A percentile compares a stretch with the other conserved stretches of the same genome.
Conservation (phyloP, 331 rosid species). For the Pyrus hybrid region DNA sequence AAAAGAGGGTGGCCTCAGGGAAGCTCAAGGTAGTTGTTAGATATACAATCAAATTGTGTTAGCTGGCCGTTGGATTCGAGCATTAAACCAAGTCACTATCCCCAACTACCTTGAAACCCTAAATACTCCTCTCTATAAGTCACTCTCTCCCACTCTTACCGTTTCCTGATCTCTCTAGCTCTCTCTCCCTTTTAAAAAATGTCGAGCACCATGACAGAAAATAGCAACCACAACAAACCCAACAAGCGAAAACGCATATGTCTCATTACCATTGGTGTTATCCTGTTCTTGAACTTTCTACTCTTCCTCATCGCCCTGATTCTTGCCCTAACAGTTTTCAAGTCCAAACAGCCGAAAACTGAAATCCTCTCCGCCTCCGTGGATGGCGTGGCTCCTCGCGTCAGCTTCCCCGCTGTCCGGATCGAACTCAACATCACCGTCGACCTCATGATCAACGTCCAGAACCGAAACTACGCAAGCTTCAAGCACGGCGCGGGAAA, state of each 20-base stretch:
- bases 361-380: constrained; percentile 31
- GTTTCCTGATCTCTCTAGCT: not conserved
- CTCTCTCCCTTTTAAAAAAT: not conserved
- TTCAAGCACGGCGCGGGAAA: constrained; percentile 46
- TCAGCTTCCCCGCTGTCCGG: constrained; percentile 35
- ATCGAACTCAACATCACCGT: constrained; percentile 44
- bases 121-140: not conserved
- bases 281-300: constrained; percentile 14
- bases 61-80: not conserved
- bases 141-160: not conserved
- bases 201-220: not conserved
- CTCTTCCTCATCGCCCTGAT: constrained; percentile 22
- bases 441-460: constrained; percentile 27
- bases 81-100: not conserved
- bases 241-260: constrained; percentile 13
- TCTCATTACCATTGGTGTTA: constrained; percentile 6
- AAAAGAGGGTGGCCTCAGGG: not conserved
- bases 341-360: constrained; percentile 34
- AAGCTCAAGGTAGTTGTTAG: not conserved
- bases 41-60: not conserved
- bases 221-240: not conserved
- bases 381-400: constrained; percentile 37
- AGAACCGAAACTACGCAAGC: constrained; percentile 42
- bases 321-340: constrained; percentile 46
- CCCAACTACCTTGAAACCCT: not conserved